These are phyloP conservation scores for Trichoderma koningii DNA, from an alignment of 2,329 filamentous ascomycete genomes.

Conservation along the genomic window DNA sequence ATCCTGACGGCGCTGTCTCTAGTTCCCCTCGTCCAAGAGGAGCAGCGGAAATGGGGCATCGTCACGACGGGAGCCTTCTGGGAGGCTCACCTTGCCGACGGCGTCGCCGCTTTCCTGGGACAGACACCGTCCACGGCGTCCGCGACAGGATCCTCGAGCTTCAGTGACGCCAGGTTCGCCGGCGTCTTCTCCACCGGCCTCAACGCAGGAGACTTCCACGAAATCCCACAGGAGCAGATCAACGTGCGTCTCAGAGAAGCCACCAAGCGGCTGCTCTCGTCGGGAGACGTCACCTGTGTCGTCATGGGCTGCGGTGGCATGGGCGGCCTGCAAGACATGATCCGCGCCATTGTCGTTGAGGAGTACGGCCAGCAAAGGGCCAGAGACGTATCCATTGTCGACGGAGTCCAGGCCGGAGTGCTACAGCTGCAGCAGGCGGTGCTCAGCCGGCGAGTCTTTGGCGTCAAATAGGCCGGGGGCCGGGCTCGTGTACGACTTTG, in stretches of 20 bases:
- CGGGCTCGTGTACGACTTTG: neutral
- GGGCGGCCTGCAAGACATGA: conserved; percentile 78
- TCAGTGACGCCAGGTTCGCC: conserved; percentile 58
- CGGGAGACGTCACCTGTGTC: conserved; percentile 63
- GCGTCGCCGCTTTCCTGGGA: conserved; percentile 66
- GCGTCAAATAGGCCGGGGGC: conserved; percentile 10
- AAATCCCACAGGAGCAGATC: conserved; percentile 65
- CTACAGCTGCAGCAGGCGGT: conserved; percentile 61
- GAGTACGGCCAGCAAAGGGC: conserved; percentile 37
- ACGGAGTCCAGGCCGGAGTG: conserved; percentile 74
- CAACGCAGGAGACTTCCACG: conserved; percentile 77
- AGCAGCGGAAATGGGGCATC: conserved; percentile 67
- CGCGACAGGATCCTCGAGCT: neutral
- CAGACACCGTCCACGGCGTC: conserved; percentile 28
- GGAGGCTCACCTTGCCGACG: conserved; percentile 70
- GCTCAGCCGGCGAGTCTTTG: conserved; percentile 46
- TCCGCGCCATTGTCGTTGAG: conserved; percentile 68
- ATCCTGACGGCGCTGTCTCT: conserved; percentile 64
- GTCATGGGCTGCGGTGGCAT: conserved; percentile 90
- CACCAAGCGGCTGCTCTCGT: conserved; percentile 63
- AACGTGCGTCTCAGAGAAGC: conserved; percentile 67
- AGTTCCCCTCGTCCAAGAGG: conserved; percentile 41
- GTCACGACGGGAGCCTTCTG: conserved; percentile 85
- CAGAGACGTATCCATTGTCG: conserved; percentile 60
- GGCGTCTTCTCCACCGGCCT: conserved; percentile 83